Percentiles rank a stretch among this genome's conserved stretches.
phyloP scores from a whole-genome alignment of 75 land plant species.

The Ceratopteris richardii region DNA sequence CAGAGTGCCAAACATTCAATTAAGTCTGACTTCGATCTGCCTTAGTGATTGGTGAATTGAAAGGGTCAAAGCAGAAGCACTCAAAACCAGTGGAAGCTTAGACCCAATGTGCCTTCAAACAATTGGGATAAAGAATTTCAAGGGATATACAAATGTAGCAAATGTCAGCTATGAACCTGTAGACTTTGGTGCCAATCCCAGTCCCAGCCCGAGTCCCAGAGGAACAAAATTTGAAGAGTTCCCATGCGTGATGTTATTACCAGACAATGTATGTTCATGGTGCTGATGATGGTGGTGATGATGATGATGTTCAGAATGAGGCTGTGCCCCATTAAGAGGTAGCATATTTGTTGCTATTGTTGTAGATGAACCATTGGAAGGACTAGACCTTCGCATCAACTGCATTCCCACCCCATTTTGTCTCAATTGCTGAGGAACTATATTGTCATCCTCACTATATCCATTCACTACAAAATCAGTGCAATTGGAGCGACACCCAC shows the following conservation, averaged over 20 bases:
- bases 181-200: neutral
- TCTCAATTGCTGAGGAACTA: conserved; percentile 54
- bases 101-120: too few relatives aligned
- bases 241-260: neutral
- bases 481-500: conserved; percentile 71
- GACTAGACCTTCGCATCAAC: neutral
- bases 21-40: too few relatives aligned
- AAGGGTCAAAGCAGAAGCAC: too few relatives aligned
- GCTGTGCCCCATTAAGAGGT: neutral
- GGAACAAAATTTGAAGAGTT: neutral
- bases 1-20: too few relatives aligned
- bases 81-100: too few relatives aligned
- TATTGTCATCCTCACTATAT: conserved; percentile 60
- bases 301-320: neutral
- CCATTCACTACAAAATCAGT: conserved; percentile 64
- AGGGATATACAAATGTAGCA: too few relatives aligned
- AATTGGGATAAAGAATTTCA: too few relatives aligned
- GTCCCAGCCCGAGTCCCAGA: conserved; percentile 1
- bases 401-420: conserved; percentile 23
- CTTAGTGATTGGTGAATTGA: too few relatives aligned
- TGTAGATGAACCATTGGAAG: neutral
- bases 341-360: neutral
- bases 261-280: neutral
- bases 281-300: conserved; percentile 7
- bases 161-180: too few relatives aligned